Conservation (phyloP, 2,329 filamentous ascomycete species). For the Fusarium hainanense region DNA sequence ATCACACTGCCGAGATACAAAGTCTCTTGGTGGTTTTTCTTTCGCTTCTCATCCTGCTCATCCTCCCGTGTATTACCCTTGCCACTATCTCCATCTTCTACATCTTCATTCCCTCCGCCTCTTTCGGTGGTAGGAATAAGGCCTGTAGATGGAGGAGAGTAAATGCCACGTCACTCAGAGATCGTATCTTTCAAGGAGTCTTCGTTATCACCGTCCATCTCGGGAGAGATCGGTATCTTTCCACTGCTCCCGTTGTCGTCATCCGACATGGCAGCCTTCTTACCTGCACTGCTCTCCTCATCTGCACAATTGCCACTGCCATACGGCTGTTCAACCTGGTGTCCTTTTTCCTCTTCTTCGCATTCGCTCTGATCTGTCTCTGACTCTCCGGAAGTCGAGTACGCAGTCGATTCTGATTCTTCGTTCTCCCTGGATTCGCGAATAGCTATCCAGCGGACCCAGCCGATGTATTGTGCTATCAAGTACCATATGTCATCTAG, state of each 20-base stretch:
- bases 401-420: not conserved
- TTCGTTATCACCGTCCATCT: fast-evolving
- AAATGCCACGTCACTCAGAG: not conserved
- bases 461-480: not conserved
- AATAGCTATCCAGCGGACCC: not conserved
- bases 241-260: not conserved
- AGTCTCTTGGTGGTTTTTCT: not conserved
- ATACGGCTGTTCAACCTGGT: not conserved
- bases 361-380: not conserved
- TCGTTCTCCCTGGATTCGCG: not conserved
- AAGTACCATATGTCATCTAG: not conserved
- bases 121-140: not conserved
- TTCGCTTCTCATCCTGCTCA: not conserved
- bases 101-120: not conserved
- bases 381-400: not conserved
- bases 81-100: not conserved
- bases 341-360: not conserved
- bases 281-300: no score
- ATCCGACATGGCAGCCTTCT: no score
- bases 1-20: not conserved
- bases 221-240: no score
- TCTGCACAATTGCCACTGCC: not conserved
- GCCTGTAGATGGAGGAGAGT: not conserved
- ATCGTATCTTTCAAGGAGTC: no score
- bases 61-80: not conserved